Percentiles rank a stretch among this genome's conserved stretches.
Evolutionary conservation across 2,329 filamentous ascomycete species (phyloP).

Genomic region (Fusarium piperis): DNA sequence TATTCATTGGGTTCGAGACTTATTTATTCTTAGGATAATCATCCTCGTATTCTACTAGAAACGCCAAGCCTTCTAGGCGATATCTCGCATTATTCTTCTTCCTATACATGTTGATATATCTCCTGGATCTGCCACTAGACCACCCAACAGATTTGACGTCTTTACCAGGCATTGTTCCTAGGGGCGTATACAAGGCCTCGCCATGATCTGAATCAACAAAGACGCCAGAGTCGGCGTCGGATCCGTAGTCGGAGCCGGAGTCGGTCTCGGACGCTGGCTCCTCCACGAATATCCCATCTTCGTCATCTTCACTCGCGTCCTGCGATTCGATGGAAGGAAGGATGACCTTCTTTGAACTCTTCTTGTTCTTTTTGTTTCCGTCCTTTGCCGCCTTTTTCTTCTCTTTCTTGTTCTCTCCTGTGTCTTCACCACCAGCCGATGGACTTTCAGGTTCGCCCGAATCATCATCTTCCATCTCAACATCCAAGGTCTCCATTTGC

Average conservation of each 20-base stretch:
- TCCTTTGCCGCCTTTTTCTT: too few species aligned
- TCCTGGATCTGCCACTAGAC: neutral
- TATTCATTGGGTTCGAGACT: neutral
- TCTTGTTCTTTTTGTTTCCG: too few species aligned
- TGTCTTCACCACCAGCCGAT: neutral
- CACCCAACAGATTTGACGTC: neutral
- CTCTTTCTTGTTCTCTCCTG: neutral
- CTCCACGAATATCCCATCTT: neutral
- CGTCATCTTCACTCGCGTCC: neutral
- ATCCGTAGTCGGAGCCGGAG: neutral
- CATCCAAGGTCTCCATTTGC: too few species aligned
- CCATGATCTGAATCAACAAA: neutral
- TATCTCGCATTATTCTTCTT: neutral
- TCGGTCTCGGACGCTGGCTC: too few species aligned
- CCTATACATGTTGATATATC: neutral
- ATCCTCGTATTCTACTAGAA: neutral
- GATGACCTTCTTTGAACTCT: neutral
- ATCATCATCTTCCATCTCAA: too few species aligned
- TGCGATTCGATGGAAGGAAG: neutral
- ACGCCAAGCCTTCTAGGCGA: neutral
- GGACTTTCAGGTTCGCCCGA: too few species aligned
- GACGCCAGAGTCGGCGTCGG: neutral
- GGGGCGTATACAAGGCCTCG: neutral
- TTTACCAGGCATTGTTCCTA: neutral
- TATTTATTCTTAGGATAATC: neutral